These are phyloP conservation scores for Spiraea crenata DNA, from an alignment of 331 rosid genomes.

Conservation along the genomic window DNA sequence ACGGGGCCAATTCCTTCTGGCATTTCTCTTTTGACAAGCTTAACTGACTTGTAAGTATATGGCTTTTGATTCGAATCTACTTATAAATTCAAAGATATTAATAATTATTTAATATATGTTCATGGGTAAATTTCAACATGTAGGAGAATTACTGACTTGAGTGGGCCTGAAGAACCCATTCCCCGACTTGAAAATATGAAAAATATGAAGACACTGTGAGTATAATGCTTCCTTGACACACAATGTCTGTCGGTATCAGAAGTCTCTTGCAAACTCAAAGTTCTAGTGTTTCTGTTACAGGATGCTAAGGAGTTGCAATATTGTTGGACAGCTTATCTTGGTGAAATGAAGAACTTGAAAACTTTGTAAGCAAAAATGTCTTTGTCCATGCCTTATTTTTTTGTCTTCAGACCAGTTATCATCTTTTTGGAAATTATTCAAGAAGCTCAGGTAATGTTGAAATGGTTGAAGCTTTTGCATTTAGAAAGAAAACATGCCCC, in stretches of 20 bases:
- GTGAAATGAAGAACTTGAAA: conserved; percentile 21
- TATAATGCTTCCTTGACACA: neutral
- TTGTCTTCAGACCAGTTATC: neutral
- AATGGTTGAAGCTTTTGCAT: neutral
- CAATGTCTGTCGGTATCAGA: neutral
- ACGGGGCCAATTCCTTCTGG: conserved; percentile 71
- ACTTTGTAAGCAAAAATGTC: conserved; percentile 34
- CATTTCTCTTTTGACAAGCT: conserved; percentile 33
- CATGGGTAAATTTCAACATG: conserved; percentile 17
- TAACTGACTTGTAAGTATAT: conserved; percentile 58
- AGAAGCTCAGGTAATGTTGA: no score
- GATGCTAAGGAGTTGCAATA: conserved; percentile 65
- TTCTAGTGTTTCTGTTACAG: conserved; percentile 34
- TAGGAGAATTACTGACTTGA: conserved; percentile 81
- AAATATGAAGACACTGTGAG: conserved; percentile 47
- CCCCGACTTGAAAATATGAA: conserved; percentile 36
- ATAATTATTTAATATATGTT: neutral
- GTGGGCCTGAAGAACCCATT: conserved; percentile 43
- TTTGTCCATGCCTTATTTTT: neutral
- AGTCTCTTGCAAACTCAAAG: neutral
- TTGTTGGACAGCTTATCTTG: conserved; percentile 55
- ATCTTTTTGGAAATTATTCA: neutral
- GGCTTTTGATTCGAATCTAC: neutral
- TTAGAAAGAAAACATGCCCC: neutral
- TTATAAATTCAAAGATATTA: conserved; percentile 8